Evolutionary conservation across 768 basidiomycete genomes (phyloP).

Genomic region (Hemileccinum impolitum): DNA sequence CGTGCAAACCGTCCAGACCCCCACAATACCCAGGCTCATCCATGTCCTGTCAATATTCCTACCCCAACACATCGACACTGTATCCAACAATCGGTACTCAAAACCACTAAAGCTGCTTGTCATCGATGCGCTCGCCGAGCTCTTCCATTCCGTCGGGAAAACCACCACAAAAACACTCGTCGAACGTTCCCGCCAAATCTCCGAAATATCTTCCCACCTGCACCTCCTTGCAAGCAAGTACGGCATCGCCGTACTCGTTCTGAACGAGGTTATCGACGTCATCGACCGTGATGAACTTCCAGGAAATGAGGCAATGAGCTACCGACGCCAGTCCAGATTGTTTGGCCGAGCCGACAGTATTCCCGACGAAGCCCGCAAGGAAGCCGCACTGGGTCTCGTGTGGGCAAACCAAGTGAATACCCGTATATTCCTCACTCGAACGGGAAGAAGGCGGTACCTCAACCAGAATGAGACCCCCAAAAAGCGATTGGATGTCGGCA

Average conservation of each 20-base stretch:
- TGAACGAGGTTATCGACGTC: slow-evolving; percentile 90
- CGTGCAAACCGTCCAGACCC: slow-evolving; percentile 59
- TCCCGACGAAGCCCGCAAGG: slow-evolving; percentile 60
- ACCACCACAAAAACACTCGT: slow-evolving; percentile 60
- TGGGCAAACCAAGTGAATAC: slow-evolving; percentile 94
- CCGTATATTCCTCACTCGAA: slow-evolving; percentile 79
- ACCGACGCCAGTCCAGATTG: slow-evolving; percentile 71
- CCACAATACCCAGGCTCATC: slow-evolving; percentile 52
- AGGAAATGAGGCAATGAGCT: slow-evolving; percentile 41
- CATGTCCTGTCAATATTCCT: slow-evolving; percentile 53
- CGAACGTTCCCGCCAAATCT: slow-evolving; percentile 69
- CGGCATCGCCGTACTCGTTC: slow-evolving; percentile 69
- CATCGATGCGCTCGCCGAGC: slow-evolving; percentile 84
- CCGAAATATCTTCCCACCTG: slow-evolving; percentile 62
- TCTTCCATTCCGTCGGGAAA: slow-evolving; percentile 67
- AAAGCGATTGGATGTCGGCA: slow-evolving; percentile 22
- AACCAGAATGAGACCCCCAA: slow-evolving; percentile 32
- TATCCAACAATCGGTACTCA: slow-evolving; percentile 25
- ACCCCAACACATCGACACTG: slow-evolving; percentile 46
- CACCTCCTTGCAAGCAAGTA: slow-evolving; percentile 66
- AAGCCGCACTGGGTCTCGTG: slow-evolving; percentile 81
- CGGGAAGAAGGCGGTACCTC: slow-evolving; percentile 61
- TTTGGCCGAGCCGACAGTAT: slow-evolving; percentile 65
- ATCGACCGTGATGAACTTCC: slow-evolving; percentile 39
- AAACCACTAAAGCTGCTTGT: slow-evolving; percentile 76